Base-by-base conservation (phyloP, 768 basidiomycete species). In the Pluteus cervinus region DNA sequence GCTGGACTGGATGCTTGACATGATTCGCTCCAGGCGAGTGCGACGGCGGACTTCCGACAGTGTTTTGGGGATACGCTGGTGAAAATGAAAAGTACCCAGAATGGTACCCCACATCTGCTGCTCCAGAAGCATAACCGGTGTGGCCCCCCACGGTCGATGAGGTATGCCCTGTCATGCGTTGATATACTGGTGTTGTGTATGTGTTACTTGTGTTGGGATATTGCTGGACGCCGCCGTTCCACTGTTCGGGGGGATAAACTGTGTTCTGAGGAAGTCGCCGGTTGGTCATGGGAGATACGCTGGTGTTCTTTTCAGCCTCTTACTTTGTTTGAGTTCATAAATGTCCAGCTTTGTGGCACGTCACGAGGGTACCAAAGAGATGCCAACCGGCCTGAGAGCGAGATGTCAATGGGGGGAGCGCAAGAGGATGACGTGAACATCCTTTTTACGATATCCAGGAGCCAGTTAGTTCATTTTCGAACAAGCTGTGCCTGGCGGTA, bases 191-290 rank as follows among this genome's bases (percentile, higher is more conserved):
- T 45, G 23, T 18, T 47, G 39, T 17, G 44, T 35, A 35, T n/a
- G n/a, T n/a, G n/a, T n/a, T n/a, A n/a, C n/a, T n/a, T n/a, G n/a
- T n/a, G n/a, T n/a, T n/a, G n/a, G 56, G 49, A 46, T 62, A 61
- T 40, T 61, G 59, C 34, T 62, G 59, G 29, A 53, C 44, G 28
- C 39, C 46, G 29, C 46, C 43, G 43, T 47, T 59, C 65, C 68
- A 71, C 29, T 68, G 59, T 31, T 41, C 45, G 30, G 60, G 43
- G 36, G 64, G 46, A 48, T n/a, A n/a, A n/a, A n/a, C n/a, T n/a
- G 49, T 40, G 47, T 56, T 56, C 50, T 69, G 61, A 35, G 55
- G 45, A 39, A 46, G 54, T 44, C 53, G 53, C 37, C 54, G 46
- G 46, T 60, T 50, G 34, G 53, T 42, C 57, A 62, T 61, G 42